phyloP scores from a whole-genome alignment of 192 early-diverging fungal genomes.

The Coemansia sp. region DNA sequence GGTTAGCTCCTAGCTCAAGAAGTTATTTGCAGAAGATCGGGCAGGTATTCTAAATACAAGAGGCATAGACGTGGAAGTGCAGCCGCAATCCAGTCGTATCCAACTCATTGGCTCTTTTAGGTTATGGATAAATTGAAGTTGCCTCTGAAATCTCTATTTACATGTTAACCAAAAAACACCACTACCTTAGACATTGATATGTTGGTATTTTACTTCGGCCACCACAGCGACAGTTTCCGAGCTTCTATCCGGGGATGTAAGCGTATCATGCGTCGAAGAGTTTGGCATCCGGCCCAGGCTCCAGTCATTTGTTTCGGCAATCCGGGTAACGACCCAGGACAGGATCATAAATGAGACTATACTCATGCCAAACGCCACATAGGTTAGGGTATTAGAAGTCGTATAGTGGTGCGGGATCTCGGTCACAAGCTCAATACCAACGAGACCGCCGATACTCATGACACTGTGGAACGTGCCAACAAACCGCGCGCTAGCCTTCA shows the following conservation, averaged over 20 bases:
- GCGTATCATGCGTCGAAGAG: neutral
- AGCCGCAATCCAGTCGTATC: too few relatives aligned
- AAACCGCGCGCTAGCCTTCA: constrained; percentile 36
- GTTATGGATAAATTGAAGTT: too few relatives aligned
- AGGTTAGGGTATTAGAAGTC: constrained; percentile 27
- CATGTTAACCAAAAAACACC: too few relatives aligned
- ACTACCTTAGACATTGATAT: neutral
- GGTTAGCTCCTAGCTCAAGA: too few relatives aligned
- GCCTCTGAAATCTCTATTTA: too few relatives aligned
- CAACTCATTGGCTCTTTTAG: too few relatives aligned
- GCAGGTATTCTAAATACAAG: too few relatives aligned
- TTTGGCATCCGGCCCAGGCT: constrained; percentile 23
- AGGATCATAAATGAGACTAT: constrained; percentile 19
- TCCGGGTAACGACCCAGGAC: constrained; percentile 30
- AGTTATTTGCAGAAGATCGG: too few relatives aligned
- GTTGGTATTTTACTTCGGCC: constrained; percentile 28
- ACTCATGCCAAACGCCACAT: constrained; percentile 13
- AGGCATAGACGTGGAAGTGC: too few relatives aligned
- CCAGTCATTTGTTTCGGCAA: constrained; percentile 48
- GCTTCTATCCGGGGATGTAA: neutral
- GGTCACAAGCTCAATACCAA: constrained; percentile 24
- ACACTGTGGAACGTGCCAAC: constrained; percentile 37
- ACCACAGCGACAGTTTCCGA: constrained; percentile 16
- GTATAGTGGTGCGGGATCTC: constrained; percentile 12
- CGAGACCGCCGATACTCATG: constrained; percentile 35